A percentile compares a stretch with the other conserved stretches of the same genome.
Evolutionary conservation across 176 grass and related monocot species (phyloP).

Genomic region (Miscanthus lutarioriparius): DNA sequence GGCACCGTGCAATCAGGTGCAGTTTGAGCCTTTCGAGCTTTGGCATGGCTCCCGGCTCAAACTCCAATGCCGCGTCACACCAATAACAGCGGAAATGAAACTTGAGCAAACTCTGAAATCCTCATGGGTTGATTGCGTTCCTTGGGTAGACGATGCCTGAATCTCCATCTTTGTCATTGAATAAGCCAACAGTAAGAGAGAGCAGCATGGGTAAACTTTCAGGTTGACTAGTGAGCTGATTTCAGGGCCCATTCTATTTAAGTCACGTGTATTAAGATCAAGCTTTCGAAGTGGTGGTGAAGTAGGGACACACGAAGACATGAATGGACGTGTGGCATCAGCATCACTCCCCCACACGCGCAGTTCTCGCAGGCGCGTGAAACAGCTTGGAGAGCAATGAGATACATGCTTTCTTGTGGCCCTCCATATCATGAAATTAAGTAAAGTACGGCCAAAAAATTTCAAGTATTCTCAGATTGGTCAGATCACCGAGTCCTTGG

Average conservation of each 20-base stretch:
- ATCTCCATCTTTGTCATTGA: not conserved
- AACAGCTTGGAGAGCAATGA: not conserved
- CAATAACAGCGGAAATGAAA: not conserved
- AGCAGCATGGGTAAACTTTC: not conserved
- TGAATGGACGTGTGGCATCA: not conserved
- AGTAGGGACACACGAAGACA: not conserved
- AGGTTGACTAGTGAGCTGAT: not conserved
- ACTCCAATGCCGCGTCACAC: not conserved
- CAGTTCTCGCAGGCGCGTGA: not conserved
- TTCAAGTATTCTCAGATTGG: not conserved
- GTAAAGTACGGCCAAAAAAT: fast-evolving
- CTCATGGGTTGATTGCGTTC: not conserved
- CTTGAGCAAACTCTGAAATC: not conserved
- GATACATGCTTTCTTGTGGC: not conserved
- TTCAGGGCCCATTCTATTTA: not conserved
- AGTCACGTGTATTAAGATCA: fast-evolving
- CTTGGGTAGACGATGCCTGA: not conserved
- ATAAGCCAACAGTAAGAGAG: not conserved
- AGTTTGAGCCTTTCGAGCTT: not conserved
- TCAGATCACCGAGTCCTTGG: not conserved
- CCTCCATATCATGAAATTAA: not conserved
- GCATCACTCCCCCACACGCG: fast-evolving
- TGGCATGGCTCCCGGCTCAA: constrained; percentile 20
- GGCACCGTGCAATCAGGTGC: not conserved
- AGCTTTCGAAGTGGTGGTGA: not conserved